Conservation (phyloP, 2,329 filamentous ascomycete species). For the Aspergillus sp. region DNA sequence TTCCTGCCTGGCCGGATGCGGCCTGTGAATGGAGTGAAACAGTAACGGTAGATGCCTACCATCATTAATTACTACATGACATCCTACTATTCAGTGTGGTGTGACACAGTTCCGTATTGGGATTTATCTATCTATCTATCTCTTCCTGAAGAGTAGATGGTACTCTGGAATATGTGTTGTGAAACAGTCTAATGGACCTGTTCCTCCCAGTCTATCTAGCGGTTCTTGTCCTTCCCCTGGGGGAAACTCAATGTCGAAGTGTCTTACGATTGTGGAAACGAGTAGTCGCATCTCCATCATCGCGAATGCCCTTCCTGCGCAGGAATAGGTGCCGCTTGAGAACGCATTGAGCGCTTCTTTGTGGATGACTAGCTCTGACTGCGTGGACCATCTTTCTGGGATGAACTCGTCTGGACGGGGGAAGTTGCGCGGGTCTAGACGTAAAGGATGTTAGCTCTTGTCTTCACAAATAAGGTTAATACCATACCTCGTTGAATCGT, state of each 20-base stretch:
- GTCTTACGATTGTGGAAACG: slow-evolving; percentile 11
- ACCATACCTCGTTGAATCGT: slow-evolving; percentile 10
- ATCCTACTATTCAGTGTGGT: not conserved
- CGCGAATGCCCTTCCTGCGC: slow-evolving; percentile 11
- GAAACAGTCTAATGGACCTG: slow-evolving; percentile 13
- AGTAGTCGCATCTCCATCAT: slow-evolving; percentile 18
- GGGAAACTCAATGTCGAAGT: slow-evolving; percentile 14
- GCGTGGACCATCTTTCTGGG: slow-evolving; percentile 13
- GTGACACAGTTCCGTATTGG: not conserved
- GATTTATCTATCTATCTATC: not conserved
- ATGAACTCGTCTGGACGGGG: slow-evolving; percentile 11
- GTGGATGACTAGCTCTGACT: slow-evolving; percentile 11
- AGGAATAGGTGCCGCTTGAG: slow-evolving; percentile 12
- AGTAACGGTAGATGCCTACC: no score
- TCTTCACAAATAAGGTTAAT: not conserved
- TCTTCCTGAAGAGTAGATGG: slow-evolving; percentile 10
- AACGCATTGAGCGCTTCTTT: slow-evolving; percentile 13
- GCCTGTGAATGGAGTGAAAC: not conserved
- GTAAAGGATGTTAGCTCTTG: not conserved
- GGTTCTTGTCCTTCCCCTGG: slow-evolving; percentile 3
- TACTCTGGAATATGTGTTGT: slow-evolving; percentile 11
- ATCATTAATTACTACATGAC: not conserved
- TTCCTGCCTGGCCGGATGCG: slow-evolving; percentile 23
- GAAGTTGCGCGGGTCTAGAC: slow-evolving; percentile 13
- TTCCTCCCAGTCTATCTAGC: slow-evolving; percentile 9